Base-by-base conservation (phyloP, 2,329 filamentous ascomycete genomes). In the Cryphonectria carpinicola region DNA sequence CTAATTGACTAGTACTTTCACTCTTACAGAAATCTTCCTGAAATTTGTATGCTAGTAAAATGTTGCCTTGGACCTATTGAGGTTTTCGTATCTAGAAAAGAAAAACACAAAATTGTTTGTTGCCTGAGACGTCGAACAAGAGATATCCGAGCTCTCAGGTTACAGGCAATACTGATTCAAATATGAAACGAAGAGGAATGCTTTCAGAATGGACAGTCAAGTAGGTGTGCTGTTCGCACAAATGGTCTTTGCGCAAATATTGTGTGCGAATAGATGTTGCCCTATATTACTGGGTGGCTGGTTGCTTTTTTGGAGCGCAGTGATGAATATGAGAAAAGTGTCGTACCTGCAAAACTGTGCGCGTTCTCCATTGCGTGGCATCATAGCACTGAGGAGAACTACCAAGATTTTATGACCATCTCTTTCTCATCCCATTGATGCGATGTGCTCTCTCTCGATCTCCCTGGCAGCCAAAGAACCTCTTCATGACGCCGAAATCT, bases 401-500 rank as follows among this genome's bases (percentile, higher is more conserved):
- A 37, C 58, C n/a, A 66, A 32, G 39, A 28, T 49, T 8, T 8
- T 43, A 35, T 13, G 5, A 61, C 14, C 43, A 19, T 13, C 41
- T 56, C 37, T 17, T 56, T 54, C 46, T 67, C 37, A 56, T 52
- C 60, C 64, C 39, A 43, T 63, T 3, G 14, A 28, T 61, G 25
- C 35, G 13, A 66, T 8, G 4, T 22, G 35, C 39, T 46, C 17
- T 46, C 17, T n/a, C n/a, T 3, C 41, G 68, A 46, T 32, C 54
- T 54, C 52, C 68, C 35, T 65, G 54, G 52, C 58, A 61, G 71
- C 32, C 5, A 46, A 6, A 43, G 10, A 35, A 35, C 28, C 28
- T 17, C n/a, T 28, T 76, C 35, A 75, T 71, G 19, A 76, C 68
- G 61, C 73, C 70, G 67, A 89, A 86, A 90, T 87, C 76, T 88